phyloP scores from a whole-genome alignment of 106 monocot species.

The Dendrobium catenatum region DNA sequence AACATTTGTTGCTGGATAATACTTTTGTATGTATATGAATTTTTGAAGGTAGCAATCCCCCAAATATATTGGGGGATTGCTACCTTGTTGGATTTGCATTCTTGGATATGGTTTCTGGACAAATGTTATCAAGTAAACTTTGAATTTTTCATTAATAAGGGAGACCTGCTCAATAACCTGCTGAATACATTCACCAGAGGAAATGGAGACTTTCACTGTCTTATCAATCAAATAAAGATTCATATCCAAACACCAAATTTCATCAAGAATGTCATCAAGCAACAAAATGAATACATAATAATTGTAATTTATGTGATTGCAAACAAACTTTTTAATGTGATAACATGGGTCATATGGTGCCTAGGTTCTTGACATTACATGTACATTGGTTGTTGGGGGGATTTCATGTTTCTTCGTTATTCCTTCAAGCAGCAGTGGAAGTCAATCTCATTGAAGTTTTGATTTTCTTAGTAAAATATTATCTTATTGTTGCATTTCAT shows the following conservation, averaged over 20 bases:
- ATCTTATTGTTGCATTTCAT: neutral
- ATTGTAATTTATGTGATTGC: slow-evolving; percentile 35
- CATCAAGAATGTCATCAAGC: slow-evolving; percentile 57
- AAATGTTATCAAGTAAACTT: neutral
- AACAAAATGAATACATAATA: slow-evolving; percentile 70
- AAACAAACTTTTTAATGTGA: slow-evolving; percentile 59
- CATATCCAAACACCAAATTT: slow-evolving; percentile 46
- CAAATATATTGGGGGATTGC: too few species aligned
- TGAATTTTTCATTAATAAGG: neutral
- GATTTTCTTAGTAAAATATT: neutral
- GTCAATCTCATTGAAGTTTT: neutral
- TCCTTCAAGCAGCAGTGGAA: slow-evolving; percentile 39
- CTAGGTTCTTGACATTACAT: slow-evolving; percentile 71
- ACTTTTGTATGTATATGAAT: too few species aligned
- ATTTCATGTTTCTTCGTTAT: slow-evolving; percentile 87
- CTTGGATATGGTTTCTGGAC: slow-evolving; percentile 7
- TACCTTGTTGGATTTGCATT: too few species aligned
- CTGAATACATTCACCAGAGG: slow-evolving; percentile 51
- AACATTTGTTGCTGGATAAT: too few species aligned
- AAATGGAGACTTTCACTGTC: slow-evolving; percentile 55
- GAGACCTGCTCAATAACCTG: slow-evolving; percentile 59
- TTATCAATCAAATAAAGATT: slow-evolving; percentile 73
- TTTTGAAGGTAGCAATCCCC: too few species aligned
- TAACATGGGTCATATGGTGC: slow-evolving; percentile 17
- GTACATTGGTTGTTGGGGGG: slow-evolving; percentile 35